Evolutionary conservation across 2,329 filamentous ascomycete genomes (phyloP), one percentile per base, ranked within the genome.

Genomic region (Fulvia fulva): DNA sequence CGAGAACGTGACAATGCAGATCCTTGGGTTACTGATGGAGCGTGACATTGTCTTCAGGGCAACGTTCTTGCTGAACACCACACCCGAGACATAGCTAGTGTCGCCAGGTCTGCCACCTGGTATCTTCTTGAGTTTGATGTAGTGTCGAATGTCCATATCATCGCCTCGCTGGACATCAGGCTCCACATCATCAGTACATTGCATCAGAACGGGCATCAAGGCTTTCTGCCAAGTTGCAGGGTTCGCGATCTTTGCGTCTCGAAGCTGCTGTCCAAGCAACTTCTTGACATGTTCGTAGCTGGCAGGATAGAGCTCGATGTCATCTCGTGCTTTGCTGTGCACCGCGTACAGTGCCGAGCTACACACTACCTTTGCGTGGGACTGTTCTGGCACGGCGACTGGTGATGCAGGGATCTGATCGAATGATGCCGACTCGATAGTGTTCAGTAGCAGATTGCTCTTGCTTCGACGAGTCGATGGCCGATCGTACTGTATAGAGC

Each of bases 21-120:
- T 94, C 30, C 91, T 87, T 2, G 94, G 94, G 55, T 90, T 87
- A 12, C 82, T 75, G 62, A 97, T 94, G 62, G 86, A 90, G 57
- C 94, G 85, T 19, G 90, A 87, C 94, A 99, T 99, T 74, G 89
- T 96, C 73, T 99, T 99, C 53, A 97, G 78, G 0, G 95, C 94
- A 52, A 99, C 78, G 63, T 99, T 99, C 72, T 99, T 99, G 12
- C 91, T 94, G 72, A 99, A 99, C 1, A 99, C 92, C 8, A 99
- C 87, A 0, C 94, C 95, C 9, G 94, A 96, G 16, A 97, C 88
- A 73, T 99, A 99, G n/a, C 88, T 87, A 6, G 93, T 97, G 74
- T 99, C 93, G 23, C 90, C 87, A 19, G 93, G 92, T 63, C 84
- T 88, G 16, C 92, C 93, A 16, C 94, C 93, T 0, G 92, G 90